Evolutionary conservation across 352 stramenopile genomes (phyloP), one percentile per base, ranked within the genome.

Genomic region (Phytophthora megakarya): DNA sequence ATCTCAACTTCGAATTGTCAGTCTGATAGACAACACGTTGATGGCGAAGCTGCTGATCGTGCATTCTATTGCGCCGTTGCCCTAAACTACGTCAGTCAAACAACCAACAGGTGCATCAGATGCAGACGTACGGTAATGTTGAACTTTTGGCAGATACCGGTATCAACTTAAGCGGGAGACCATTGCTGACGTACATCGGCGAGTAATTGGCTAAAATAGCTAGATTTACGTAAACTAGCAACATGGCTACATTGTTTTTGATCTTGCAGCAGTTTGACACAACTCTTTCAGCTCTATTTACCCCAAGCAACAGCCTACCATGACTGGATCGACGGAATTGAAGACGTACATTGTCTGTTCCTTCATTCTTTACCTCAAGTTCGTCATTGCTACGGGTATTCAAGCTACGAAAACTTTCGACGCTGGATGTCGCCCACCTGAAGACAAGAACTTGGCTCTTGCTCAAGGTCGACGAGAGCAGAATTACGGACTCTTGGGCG

Each of bases 371-470:
- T 84, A 80, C 67, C 40, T 78, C 49, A 81, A 81, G 50, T 81
- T 77, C 56, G 25, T 81, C 32, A 67, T 62, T 19, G 51, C 57
- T 5, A 67, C 66, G 11, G 56, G 61, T 5, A 74, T 78, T 38
- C 72, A 81, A 25, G 70, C 61, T 18, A 74, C 61, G 39, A 77
- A 78, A 46, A 81, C 65, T 1, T 84, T 84, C 28, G 55, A 73
- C 33, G 61, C 70, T 6, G 70, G 72, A 19, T 64, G 47, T 4
- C 75, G 75, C 2, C 47, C 73, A n/a, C 68, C 72, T 0, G 72
- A 80, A 33, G 72, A 80, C 55, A 76, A 66, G 57, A 69, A 62
- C 22, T 52, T 76, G n/a, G 49, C 62, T n/a, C 54, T 74, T 38
- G 71, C 71, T n/a, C 52, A 72, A 48, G 70, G 70, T 8, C 40